A percentile compares a stretch with the other conserved stretches of the same genome.
Evolutionary conservation across 495 filamentous ascomycete genomes (phyloP).

Genomic region (Saxophila tyrrhenica): DNA sequence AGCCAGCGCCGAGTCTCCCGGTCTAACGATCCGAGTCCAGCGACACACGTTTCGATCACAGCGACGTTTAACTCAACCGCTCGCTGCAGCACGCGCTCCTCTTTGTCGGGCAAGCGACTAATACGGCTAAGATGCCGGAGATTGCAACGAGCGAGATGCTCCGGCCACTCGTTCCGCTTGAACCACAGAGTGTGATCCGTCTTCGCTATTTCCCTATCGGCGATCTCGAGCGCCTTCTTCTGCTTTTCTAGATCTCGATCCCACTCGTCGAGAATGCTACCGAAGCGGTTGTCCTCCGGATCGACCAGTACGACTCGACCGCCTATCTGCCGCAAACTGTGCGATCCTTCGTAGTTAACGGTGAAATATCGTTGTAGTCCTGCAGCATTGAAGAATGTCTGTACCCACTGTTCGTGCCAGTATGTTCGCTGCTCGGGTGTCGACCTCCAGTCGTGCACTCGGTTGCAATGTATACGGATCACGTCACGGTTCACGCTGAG

Average conservation of each 20-base stretch:
- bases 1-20: conserved; percentile 1
- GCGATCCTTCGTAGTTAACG: background rate
- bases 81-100: background rate
- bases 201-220: conserved; percentile 1
- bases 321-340: background rate
- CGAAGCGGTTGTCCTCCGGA: background rate
- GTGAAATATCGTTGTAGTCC: conserved; percentile 6
- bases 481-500: background rate
- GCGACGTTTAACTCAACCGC: background rate
- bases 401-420: background rate
- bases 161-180: conserved; percentile 4
- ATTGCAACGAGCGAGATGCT: background rate
- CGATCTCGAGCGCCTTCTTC: background rate
- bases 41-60: background rate
- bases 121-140: background rate
- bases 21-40: background rate
- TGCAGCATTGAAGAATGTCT: conserved; percentile 4
- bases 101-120: background rate
- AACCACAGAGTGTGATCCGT: conserved; percentile 7
- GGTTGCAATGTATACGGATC: conserved; percentile 1
- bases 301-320: background rate
- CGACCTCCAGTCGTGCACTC: conserved; percentile 3
- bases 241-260: background rate
- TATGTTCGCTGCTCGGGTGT: background rate
- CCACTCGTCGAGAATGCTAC: background rate